Evolutionary conservation across 73 alveolate genomes (phyloP).

Genomic region (Stentor roeselii): DNA sequence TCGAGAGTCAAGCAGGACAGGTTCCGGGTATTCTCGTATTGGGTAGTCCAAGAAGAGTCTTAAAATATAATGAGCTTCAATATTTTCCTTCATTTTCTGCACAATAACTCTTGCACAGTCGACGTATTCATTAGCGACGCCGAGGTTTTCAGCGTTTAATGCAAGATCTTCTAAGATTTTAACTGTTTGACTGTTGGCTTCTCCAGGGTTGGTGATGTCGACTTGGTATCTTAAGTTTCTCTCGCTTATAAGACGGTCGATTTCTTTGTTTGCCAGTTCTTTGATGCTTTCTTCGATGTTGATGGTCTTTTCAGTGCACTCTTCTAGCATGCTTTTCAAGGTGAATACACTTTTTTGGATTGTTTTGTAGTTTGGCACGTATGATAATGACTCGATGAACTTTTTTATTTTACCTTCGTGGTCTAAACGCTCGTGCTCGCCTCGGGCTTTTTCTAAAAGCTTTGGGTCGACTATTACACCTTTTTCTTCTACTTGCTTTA

Average conservation of each 20-base stretch:
- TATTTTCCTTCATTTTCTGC: slow-evolving; percentile 63
- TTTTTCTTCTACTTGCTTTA: slow-evolving; percentile 34
- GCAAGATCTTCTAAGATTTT: slow-evolving; percentile 39
- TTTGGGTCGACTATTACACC: slow-evolving; percentile 67
- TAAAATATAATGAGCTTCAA: slow-evolving; percentile 72
- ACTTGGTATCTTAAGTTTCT: slow-evolving; percentile 53
- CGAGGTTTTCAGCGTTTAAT: slow-evolving; percentile 43
- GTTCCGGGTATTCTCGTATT: slow-evolving; percentile 81
- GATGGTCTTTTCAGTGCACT: slow-evolving; percentile 39
- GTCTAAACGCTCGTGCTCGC: slow-evolving; percentile 54
- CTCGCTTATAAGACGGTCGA: slow-evolving; percentile 56
- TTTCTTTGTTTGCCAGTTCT: slow-evolving; percentile 41
- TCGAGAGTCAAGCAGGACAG: slow-evolving; percentile 66
- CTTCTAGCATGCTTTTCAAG: slow-evolving; percentile 46
- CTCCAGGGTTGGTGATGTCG: slow-evolving; percentile 40
- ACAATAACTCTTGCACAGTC: slow-evolving; percentile 50
- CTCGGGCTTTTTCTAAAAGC: slow-evolving; percentile 54
- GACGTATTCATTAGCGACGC: slow-evolving; percentile 60
- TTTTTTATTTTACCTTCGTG: slow-evolving; percentile 58
- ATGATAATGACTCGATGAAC: slow-evolving; percentile 41
- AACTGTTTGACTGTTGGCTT: slow-evolving; percentile 42
- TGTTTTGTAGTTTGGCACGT: slow-evolving; percentile 52
- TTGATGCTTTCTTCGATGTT: slow-evolving; percentile 39
- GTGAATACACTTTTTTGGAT: slow-evolving; percentile 43
- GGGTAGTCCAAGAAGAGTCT: slow-evolving; percentile 75